These are phyloP conservation scores for Cytospora chrysosperma DNA, from an alignment of 2,329 filamentous ascomycete species.

Conservation along the genomic window DNA sequence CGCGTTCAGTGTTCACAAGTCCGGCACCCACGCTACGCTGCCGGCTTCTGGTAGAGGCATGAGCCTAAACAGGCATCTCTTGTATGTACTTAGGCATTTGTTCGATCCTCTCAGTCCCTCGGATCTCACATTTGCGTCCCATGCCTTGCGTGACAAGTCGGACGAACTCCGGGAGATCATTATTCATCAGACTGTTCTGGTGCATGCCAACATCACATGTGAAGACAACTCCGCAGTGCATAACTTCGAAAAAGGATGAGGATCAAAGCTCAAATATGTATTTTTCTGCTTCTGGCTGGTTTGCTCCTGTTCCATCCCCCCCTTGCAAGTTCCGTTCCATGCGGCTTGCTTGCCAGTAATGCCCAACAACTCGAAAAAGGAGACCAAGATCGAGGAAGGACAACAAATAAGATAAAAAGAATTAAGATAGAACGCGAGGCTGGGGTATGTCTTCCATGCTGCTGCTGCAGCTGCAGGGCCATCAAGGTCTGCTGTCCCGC, in stretches of 20 bases:
- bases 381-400: conserved; percentile 8
- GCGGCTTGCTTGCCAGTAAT: conserved; percentile 12
- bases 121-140: no score
- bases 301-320: not conserved
- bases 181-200: not conserved
- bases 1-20: no score
- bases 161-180: not conserved
- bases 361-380: not conserved
- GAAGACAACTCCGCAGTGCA: not conserved
- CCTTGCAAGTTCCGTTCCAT: conserved; percentile 21
- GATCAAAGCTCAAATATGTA: not conserved
- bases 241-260: not conserved
- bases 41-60: no score
- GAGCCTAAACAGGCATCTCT: no score
- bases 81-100: no score
- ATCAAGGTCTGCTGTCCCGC: conserved; percentile 12
- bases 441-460: not conserved
- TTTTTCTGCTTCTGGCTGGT: not conserved
- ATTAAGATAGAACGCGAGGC: conserved; percentile 9
- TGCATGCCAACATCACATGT: not conserved
- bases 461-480: not conserved
- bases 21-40: no score
- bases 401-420: conserved; percentile 11
- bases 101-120: no score
- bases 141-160: not conserved